Evolutionary conservation across 371 early-diverging fungal genomes (phyloP).

Genomic region (Chytridium lagenaria): DNA sequence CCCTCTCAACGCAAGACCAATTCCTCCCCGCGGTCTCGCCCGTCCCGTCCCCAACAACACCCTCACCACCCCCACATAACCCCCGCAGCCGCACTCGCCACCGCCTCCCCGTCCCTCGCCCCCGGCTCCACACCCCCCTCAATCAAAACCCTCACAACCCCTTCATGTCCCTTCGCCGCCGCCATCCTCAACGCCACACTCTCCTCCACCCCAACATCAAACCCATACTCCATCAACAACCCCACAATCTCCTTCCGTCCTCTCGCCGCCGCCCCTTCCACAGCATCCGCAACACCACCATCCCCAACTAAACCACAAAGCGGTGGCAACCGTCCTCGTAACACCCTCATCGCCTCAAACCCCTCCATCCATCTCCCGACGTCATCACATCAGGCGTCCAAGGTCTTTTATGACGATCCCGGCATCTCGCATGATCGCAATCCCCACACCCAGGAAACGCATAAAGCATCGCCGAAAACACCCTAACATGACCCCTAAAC

Average conservation of each 20-base stretch:
- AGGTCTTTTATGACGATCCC: not conserved
- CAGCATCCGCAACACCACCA: not conserved
- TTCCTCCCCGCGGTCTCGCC: not conserved
- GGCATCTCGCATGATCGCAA: not conserved
- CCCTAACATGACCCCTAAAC: not conserved
- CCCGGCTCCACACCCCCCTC: not conserved
- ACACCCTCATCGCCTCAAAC: not conserved
- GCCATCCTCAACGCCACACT: not conserved
- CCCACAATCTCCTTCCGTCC: not conserved
- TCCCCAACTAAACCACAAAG: not conserved
- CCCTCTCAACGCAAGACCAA: not conserved
- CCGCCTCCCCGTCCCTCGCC: constrained; percentile 10
- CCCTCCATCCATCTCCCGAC: not conserved
- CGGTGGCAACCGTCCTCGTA: not conserved
- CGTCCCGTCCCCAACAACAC: constrained; percentile 1
- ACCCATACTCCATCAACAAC: not conserved
- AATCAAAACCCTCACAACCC: not conserved
- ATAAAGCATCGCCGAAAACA: not conserved
- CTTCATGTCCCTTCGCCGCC: not conserved
- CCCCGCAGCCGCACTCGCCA: constrained; percentile 12
- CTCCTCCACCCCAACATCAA: not conserved
- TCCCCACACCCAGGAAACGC: not conserved
- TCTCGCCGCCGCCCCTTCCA: not conserved
- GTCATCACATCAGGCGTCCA: not conserved
- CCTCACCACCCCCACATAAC: constrained; percentile 1